Evolutionary conservation across 106 monocot species (phyloP).

Genomic region (Dendrobium officinale): DNA sequence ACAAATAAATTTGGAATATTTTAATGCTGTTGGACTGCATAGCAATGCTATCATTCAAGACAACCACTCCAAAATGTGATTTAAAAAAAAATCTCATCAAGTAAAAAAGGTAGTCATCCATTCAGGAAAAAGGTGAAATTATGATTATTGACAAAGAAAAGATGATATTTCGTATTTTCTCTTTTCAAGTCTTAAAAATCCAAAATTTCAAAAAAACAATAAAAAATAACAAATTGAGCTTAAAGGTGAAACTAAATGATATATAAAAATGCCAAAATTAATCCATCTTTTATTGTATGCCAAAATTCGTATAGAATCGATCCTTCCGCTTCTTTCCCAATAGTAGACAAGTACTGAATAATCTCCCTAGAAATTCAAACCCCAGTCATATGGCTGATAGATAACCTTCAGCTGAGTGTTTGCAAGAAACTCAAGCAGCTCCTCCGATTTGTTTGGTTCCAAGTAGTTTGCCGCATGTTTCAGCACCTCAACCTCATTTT

Average conservation of each 20-base stretch:
- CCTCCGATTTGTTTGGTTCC: constrained; percentile 56
- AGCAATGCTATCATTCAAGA: too few relatives aligned
- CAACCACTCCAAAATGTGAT: too few relatives aligned
- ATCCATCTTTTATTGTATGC: neutral
- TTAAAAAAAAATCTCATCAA: too few relatives aligned
- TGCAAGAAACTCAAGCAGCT: constrained; percentile 67
- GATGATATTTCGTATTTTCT: too few relatives aligned
- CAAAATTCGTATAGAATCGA: neutral
- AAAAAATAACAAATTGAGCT: neutral
- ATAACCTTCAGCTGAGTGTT: constrained; percentile 57
- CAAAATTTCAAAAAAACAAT: neutral
- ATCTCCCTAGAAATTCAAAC: constrained; percentile 38
- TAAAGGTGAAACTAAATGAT: neutral
- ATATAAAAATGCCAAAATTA: neutral
- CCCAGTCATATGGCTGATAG: constrained; percentile 87
- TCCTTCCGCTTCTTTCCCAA: neutral
- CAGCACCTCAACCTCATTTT: constrained; percentile 72
- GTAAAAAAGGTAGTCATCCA: neutral
- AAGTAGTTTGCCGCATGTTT: constrained; percentile 88
- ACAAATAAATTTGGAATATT: too few relatives aligned
- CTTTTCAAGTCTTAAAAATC: neutral
- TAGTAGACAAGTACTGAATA: neutral
- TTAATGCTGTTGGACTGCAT: too few relatives aligned
- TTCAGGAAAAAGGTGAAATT: neutral
- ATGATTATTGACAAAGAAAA: neutral